Evolutionary conservation across 2,329 filamentous ascomycete genomes (phyloP).

Genomic region (Pestalotiopsis sp.): DNA sequence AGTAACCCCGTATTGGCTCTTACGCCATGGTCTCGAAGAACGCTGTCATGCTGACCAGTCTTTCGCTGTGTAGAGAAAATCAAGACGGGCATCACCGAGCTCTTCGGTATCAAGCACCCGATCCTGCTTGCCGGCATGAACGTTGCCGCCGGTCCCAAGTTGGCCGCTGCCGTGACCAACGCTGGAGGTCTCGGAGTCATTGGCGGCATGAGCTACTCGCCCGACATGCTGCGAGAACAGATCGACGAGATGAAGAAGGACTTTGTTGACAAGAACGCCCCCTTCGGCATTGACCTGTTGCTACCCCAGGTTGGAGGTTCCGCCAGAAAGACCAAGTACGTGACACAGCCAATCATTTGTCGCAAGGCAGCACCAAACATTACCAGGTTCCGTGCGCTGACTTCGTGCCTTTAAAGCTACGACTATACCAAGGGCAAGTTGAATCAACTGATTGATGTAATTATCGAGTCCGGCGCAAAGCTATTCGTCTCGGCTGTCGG

Average conservation of each 20-base stretch:
- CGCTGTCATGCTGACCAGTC: conserved; percentile 22
- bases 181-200: conserved; percentile 96
- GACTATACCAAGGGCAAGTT: conserved; percentile 99
- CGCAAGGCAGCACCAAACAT: background rate
- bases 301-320: conserved; percentile 93
- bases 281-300: conserved; percentile 92
- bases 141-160: conserved; percentile 93
- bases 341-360: conserved; percentile 8
- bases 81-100: conserved; percentile 89
- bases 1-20: background rate
- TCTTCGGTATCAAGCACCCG: conserved; percentile 97
- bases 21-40: background rate
- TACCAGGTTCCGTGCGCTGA: conserved; percentile 15
- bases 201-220: conserved; percentile 93
- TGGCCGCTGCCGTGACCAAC: conserved; percentile 96
- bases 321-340: conserved; percentile 89
- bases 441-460: conserved; percentile 83
- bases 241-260: conserved; percentile 91
- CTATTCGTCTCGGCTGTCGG: conserved; percentile 98
- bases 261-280: conserved; percentile 86
- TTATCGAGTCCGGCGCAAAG: conserved; percentile 88
- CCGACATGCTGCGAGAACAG: conserved; percentile 95
- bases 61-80: conserved; percentile 68
- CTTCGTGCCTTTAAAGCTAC: conserved; percentile 65
- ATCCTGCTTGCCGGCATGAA: conserved; percentile 98